Conservation (phyloP, 805 yeast genomes). For the Lipomyces orientalis region DNA sequence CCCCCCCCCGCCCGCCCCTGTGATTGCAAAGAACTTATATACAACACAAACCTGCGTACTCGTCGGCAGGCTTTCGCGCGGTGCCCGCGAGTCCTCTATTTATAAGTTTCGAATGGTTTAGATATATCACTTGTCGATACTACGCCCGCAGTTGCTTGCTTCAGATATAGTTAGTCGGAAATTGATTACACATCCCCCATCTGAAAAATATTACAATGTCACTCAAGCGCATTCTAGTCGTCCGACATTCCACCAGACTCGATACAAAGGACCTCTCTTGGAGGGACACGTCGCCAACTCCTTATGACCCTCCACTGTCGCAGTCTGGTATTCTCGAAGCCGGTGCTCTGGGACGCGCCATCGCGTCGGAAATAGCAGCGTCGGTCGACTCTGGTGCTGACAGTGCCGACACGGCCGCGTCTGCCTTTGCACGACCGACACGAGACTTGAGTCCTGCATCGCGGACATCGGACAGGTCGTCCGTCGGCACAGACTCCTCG, state of each 20-base stretch:
- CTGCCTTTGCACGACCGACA: not conserved
- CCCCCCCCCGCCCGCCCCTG: not conserved
- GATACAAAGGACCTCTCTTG: conserved; percentile 45
- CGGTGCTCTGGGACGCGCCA: conserved; percentile 39
- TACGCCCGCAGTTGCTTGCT: not conserved
- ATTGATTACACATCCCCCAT: not conserved
- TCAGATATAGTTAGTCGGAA: not conserved
- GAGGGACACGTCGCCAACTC: conserved; percentile 44
- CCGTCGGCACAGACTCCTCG: not conserved
- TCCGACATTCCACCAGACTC: conserved; percentile 47
- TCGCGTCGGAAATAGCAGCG: conserved; percentile 26
- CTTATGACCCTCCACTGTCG: conserved; percentile 50
- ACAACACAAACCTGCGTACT: not conserved
- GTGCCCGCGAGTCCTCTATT: not conserved
- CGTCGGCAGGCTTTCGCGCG: not conserved
- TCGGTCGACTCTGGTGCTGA: conserved; percentile 24
- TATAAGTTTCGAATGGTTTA: not conserved
- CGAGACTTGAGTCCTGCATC: conserved; percentile 4
- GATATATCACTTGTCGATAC: not conserved
- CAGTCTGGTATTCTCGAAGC: conserved; percentile 44
- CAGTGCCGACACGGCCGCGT: not conserved
- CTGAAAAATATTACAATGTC: conserved; percentile 12
- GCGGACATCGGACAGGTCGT: conserved; percentile 7
- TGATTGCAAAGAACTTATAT: not conserved
- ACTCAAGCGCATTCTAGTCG: conserved; percentile 39